A percentile compares a stretch with the other conserved stretches of the same genome.
Conservation (phyloP, 768 basidiomycete genomes). For the Auricularia auricula-judae region DNA sequence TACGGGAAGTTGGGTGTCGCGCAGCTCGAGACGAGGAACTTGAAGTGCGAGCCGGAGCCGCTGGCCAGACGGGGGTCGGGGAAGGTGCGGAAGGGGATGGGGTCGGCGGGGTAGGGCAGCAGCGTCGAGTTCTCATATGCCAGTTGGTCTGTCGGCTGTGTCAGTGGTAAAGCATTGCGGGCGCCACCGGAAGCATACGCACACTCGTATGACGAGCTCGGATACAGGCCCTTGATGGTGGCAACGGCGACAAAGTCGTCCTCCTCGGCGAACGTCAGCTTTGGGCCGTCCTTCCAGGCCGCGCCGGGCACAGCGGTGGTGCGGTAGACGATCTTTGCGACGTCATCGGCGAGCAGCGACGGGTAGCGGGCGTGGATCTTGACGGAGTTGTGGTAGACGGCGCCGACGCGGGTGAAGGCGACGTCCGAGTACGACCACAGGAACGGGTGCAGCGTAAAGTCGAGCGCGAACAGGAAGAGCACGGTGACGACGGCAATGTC, state of each 20-base stretch:
- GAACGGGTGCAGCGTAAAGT: constrained; percentile 46
- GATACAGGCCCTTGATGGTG: constrained; percentile 50
- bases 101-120: constrained; percentile 37
- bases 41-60: constrained; percentile 40
- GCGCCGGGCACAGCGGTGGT: constrained; percentile 15
- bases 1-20: constrained; percentile 67
- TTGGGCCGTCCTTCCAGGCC: constrained; percentile 46
- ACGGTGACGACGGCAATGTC: background rate
- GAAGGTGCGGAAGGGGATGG: constrained; percentile 60
- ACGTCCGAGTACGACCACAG: constrained; percentile 44
- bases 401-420: constrained; percentile 58
- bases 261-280: constrained; percentile 29
- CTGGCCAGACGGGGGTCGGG: constrained; percentile 52
- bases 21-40: constrained; percentile 60
- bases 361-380: constrained; percentile 60
- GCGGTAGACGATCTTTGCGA: constrained; percentile 24
- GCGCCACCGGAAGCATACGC: constrained; percentile 13
- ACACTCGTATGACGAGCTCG: constrained; percentile 64
- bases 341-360: constrained; percentile 15
- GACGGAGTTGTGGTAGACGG: constrained; percentile 49
- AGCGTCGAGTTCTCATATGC: constrained; percentile 29
- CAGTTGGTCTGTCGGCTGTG: constrained; percentile 28
- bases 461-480: constrained; percentile 32
- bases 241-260: constrained; percentile 52
- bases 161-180: constrained; percentile 2